Evolutionary conservation across 352 stramenopile species (phyloP), one percentile per base, ranked within the genome.

Genomic region (Pythium myriotylum): DNA sequence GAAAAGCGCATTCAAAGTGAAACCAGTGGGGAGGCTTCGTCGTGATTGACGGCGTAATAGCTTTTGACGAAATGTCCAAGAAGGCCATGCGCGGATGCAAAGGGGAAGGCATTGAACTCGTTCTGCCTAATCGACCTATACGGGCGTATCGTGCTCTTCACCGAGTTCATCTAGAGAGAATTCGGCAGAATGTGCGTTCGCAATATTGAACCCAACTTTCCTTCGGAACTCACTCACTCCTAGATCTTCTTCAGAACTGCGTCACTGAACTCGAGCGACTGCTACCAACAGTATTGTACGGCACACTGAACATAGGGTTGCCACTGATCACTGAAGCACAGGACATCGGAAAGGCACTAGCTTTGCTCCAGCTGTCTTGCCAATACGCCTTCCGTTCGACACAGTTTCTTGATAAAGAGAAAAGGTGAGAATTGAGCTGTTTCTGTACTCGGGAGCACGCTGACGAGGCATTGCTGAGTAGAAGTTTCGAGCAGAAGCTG

Each of bases 361-460:
- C 33, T 16, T 35, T 91, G 12, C 67, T 90, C 1, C 82, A 91
- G 49, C 52, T 91, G 24, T 76, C 82, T 2, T 89, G 80, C 17
- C 82, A 91, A 52, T 91, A 91, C 50, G 65, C 76, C n/a, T 54
- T 59, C 16, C 68, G 84, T 42, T 88, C 74, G 27, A 55, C 72
- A 4, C 45, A 65, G 2, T 39, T 62, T 9, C 65, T 91, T 7
- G 57, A 85, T 12, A 54, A 54, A 23, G 54, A 76, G 56, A 59
- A 47, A 2, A 74, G 62, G 81, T 88, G 26, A 10, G 40, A 54
- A 2, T 8, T 10, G 13, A 39, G 20, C 23, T 19, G 4, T 20
- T 35, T 35, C n/a, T 35, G 29, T 35, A 5, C 10, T 10, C 10
- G 29, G 29, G 29, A 35, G 10, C 29, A 35, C 5, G 5, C 29